Conservation (phyloP, 23 red algal genomes). For the Gracilaria gracilis region DNA sequence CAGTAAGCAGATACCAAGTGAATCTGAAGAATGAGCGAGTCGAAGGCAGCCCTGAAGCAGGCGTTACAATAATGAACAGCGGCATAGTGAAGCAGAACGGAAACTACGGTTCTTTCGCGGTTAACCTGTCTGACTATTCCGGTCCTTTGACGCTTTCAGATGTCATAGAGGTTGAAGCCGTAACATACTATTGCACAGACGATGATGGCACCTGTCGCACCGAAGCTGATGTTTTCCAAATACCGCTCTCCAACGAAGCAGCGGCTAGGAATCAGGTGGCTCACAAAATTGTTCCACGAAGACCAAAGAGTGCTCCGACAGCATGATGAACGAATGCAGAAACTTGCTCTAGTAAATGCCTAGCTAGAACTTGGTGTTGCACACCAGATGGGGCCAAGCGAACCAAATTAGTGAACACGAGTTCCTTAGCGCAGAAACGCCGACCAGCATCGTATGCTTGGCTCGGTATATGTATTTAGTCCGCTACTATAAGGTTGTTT, state of each 20-base stretch:
- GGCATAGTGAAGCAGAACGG: conserved; percentile 35
- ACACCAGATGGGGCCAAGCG: background rate
- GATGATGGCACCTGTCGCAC: conserved; percentile 56
- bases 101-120: conserved; percentile 43
- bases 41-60: background rate
- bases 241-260: conserved; percentile 30
- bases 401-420: background rate
- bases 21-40: conserved; percentile 20
- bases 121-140: conserved; percentile 42
- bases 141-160: background rate
- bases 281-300: conserved; percentile 55
- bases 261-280: background rate
- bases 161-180: conserved; percentile 49
- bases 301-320: background rate
- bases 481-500: background rate
- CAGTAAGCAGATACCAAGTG: conserved; percentile 54
- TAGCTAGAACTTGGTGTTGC: background rate
- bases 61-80: conserved; percentile 2
- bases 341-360: background rate
- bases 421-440: too few species aligned
- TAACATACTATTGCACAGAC: conserved; percentile 73
- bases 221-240: conserved; percentile 57
- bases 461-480: background rate
- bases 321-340: background rate
- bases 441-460: background rate